Conservation (phyloP, 163 green algal species). For the Scenedesmus sp. region DNA sequence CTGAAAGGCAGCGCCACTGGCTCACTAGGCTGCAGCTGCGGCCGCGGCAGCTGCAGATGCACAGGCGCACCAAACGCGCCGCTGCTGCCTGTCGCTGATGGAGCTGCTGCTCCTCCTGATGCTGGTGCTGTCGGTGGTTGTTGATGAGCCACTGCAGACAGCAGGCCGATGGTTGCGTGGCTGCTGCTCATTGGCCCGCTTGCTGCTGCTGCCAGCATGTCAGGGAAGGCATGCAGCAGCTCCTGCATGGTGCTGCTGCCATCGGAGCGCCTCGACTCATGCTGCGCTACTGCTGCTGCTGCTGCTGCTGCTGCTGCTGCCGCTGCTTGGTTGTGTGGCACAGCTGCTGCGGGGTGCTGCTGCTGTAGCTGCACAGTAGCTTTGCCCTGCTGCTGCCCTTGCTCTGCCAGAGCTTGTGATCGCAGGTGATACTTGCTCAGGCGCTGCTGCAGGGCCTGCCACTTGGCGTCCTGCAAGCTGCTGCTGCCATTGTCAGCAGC, state of each 20-base stretch:
- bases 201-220: slow-evolving; percentile 13
- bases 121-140: background rate
- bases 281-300: slow-evolving; percentile 24
- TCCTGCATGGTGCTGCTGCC: slow-evolving; percentile 13
- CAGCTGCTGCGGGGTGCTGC: slow-evolving; percentile 23
- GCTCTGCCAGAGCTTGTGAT: background rate
- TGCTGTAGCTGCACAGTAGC: background rate
- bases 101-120: background rate
- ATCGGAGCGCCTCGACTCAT: slow-evolving; percentile 17
- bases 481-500: background rate
- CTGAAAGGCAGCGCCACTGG: background rate
- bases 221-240: slow-evolving; percentile 41
- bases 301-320: background rate
- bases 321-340: background rate
- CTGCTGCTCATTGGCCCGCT: slow-evolving; percentile 7
- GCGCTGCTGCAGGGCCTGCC: slow-evolving; percentile 27
- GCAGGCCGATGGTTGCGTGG: slow-evolving; percentile 36
- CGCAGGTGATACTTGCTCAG: slow-evolving; percentile 33
- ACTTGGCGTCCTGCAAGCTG: slow-evolving; percentile 1
- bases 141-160: slow-evolving; percentile 24
- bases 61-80: background rate
- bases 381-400: slow-evolving; percentile 29
- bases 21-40: background rate
- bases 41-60: slow-evolving; percentile 28
- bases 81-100: background rate